Percentiles rank a stretch among this genome's conserved stretches.
Conservation (phyloP, 2,329 filamentous ascomycete species). For the Paecilomyces niveus region DNA sequence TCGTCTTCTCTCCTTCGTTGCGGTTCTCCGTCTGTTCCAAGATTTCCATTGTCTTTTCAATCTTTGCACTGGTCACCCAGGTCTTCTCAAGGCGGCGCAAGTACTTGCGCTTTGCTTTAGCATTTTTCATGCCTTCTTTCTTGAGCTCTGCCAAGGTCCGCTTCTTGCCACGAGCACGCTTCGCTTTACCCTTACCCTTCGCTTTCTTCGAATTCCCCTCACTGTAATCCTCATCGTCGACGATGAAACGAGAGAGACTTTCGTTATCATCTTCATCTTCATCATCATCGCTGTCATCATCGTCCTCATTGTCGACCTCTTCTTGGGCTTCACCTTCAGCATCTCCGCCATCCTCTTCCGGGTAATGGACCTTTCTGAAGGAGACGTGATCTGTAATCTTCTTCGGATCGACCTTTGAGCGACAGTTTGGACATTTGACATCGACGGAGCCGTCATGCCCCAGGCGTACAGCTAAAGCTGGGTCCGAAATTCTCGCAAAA, state of each 20-base stretch:
- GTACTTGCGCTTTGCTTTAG: conserved; percentile 60
- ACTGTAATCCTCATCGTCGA: conserved; percentile 38
- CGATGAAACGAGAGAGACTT: conserved; percentile 49
- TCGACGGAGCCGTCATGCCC: conserved; percentile 50
- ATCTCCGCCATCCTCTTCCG: conserved; percentile 36
- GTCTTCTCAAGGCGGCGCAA: conserved; percentile 59
- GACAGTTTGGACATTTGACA: conserved; percentile 69
- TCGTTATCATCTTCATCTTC: conserved; percentile 26
- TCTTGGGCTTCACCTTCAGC: not conserved
- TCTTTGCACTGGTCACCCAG: conserved; percentile 70
- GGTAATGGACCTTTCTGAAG: conserved; percentile 68
- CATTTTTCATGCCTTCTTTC: conserved; percentile 57
- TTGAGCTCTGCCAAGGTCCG: conserved; percentile 60
- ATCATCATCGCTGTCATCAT: conserved; percentile 18
- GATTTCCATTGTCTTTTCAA: conserved; percentile 61
- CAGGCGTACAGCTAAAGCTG: conserved; percentile 48
- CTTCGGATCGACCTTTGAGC: conserved; percentile 57
- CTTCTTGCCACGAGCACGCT: conserved; percentile 42
- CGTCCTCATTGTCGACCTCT: conserved; percentile 27
- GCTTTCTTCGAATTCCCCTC: conserved; percentile 12
- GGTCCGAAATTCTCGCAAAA: conserved; percentile 62
- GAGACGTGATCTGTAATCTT: conserved; percentile 66
- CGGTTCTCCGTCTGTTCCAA: conserved; percentile 45
- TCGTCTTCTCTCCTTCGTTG: conserved; percentile 61
- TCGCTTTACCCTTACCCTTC: conserved; percentile 32